These are phyloP conservation scores for Aspergillus kassunensis DNA, from an alignment of 495 filamentous ascomycete species.

Conservation along the genomic window DNA sequence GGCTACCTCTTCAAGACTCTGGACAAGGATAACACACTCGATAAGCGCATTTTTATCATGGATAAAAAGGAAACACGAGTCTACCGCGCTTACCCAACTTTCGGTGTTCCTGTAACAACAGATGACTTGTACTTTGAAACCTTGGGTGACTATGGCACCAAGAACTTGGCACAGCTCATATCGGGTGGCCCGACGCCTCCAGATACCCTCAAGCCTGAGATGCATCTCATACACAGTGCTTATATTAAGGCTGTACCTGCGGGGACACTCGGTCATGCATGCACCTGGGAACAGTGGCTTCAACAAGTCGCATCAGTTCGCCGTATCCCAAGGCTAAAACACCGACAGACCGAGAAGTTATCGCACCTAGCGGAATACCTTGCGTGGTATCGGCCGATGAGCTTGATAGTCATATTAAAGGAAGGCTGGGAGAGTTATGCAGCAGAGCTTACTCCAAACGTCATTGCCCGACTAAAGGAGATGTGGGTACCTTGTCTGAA, in stretches of 20 bases:
- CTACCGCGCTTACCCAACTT: background rate
- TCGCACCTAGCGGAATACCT: background rate
- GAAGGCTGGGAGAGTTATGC: background rate
- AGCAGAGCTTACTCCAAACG: background rate
- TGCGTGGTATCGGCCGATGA: background rate
- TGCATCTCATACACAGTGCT: background rate
- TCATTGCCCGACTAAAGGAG: background rate
- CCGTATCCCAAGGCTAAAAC: background rate
- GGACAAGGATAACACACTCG: background rate
- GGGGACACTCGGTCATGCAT: background rate
- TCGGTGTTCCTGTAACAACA: background rate
- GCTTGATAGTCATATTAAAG: background rate
- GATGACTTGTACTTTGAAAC: slow-evolving; percentile 2
- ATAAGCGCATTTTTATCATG: slow-evolving; percentile 1
- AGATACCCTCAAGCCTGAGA: background rate
- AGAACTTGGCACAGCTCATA: background rate
- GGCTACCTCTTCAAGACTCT: background rate
- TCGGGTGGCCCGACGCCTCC: background rate
- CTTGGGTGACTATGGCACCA: background rate
- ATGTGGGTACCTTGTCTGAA: background rate
- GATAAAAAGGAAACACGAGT: background rate
- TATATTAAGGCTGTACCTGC: background rate
- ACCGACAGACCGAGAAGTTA: background rate
- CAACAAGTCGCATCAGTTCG: background rate
- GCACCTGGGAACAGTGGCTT: slow-evolving; percentile 3